Evolutionary conservation across 352 stramenopile species (phyloP), one percentile per base, ranked within the genome.

Genomic region (Globisporangium recalcitrans): DNA sequence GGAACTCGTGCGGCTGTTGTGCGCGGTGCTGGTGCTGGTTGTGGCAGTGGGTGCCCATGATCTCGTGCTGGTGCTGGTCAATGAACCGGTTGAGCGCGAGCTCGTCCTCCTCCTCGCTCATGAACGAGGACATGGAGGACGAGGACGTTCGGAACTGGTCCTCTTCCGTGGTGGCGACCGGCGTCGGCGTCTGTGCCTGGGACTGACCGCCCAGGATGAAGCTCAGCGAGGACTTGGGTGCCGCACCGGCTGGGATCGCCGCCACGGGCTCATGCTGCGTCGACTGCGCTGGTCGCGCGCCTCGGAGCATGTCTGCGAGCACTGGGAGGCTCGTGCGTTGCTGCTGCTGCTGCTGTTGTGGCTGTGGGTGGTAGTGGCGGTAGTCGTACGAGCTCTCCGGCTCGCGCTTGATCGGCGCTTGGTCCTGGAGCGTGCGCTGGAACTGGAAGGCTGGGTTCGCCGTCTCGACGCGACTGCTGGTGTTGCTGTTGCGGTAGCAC

Each of bases 81-180:
- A 52, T 52, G 36, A 29, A 52, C 36, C 29, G 22, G 14, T 24
- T 61, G 21, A 26, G 14, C 36, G 55, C 24, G 22, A 40, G 32
- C 42, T 48, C 55, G 55, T 61, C 55, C 19, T 61, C 55, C 14
- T 46, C 38, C 16, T 61, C 36, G 55, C 36, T 61, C 36, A 61
- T 55, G 55, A 61, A 48, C 9, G 36, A 61, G 32, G 36, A 61
- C 24, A 36, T 52, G 9, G 55, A 52, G 14, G 36, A 52, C 16
- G 36, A 22, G 13, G 36, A 61, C 55, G 36, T 53, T 2, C 55
- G 36, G 55, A 54, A 61, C 42, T 24, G 21, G 13, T 52, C 42
- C 2, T 60, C 38, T 21, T 46, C 38, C 16, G 21, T 10, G 40
- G 6, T 5, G 5, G 42, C 21, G 42, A 4, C 7, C 16, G 36